Percentiles rank a stretch among this genome's conserved stretches.
Conservation (phyloP, 2,329 filamentous ascomycete species). For the Nectriaceae sp. region DNA sequence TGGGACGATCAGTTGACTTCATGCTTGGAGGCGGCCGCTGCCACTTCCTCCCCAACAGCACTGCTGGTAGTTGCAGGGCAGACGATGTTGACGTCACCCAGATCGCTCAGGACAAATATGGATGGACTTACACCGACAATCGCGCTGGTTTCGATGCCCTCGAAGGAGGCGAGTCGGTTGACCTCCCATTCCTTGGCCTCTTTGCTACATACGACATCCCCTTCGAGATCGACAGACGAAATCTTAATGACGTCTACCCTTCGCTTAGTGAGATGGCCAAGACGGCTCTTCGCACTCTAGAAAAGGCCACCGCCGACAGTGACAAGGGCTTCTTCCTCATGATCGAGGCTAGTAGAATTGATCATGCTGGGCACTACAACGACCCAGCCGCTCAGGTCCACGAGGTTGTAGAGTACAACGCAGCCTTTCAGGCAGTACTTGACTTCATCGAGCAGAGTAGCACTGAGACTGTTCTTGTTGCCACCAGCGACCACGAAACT, state of each 20-base stretch:
- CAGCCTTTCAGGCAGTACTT: slow-evolving; percentile 77
- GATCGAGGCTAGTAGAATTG: slow-evolving; percentile 96
- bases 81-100: slow-evolving; percentile 77
- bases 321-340: slow-evolving; percentile 98
- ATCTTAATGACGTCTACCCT: slow-evolving; percentile 78
- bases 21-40: slow-evolving; percentile 93
- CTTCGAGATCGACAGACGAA: slow-evolving; percentile 87
- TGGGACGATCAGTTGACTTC: slow-evolving; percentile 86
- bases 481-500: slow-evolving; percentile 95
- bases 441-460: slow-evolving; percentile 79
- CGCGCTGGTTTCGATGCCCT: slow-evolving; percentile 76
- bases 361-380: slow-evolving; percentile 88
- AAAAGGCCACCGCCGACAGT: slow-evolving; percentile 76
- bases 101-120: slow-evolving; percentile 71
- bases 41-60: slow-evolving; percentile 85
- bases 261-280: slow-evolving; percentile 89
- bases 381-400: slow-evolving; percentile 83
- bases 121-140: slow-evolving; percentile 76
- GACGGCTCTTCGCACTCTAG: slow-evolving; percentile 77
- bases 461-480: slow-evolving; percentile 78
- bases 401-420: slow-evolving; percentile 95
- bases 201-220: slow-evolving; percentile 84
- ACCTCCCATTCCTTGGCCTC: slow-evolving; percentile 83
- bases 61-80: slow-evolving; percentile 75
- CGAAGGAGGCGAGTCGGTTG: slow-evolving; percentile 63